Conservation (phyloP, 2,329 filamentous ascomycete genomes). For the Coniochaeta hoffmannii region DNA sequence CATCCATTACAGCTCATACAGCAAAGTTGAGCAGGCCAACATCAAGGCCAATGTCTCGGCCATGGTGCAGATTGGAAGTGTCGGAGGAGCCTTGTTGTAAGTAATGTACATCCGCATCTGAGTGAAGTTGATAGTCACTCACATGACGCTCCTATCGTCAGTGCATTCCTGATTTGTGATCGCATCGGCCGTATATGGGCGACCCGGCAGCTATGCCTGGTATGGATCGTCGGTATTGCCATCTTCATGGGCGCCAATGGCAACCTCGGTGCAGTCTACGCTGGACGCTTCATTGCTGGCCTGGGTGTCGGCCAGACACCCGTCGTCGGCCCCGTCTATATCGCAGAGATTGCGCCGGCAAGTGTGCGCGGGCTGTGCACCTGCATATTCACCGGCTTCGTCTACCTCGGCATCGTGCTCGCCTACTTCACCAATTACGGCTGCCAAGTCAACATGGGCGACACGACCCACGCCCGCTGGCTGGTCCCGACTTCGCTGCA, state of each 20-base stretch:
- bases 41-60: slow-evolving; percentile 70
- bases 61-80: slow-evolving; percentile 76
- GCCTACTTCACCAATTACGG: slow-evolving; percentile 72
- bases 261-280: slow-evolving; percentile 50
- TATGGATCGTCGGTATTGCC: slow-evolving; percentile 51
- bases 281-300: slow-evolving; percentile 59
- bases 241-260: slow-evolving; percentile 52
- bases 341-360: slow-evolving; percentile 64
- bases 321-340: slow-evolving; percentile 63
- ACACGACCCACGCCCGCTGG: slow-evolving; percentile 42
- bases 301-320: slow-evolving; percentile 60
- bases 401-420: slow-evolving; percentile 71
- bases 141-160: slow-evolving; percentile 15
- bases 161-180: slow-evolving; percentile 52
- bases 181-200: slow-evolving; percentile 57
- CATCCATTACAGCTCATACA: slow-evolving; percentile 50
- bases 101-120: slow-evolving; percentile 11
- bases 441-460: slow-evolving; percentile 39
- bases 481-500: slow-evolving; percentile 64
- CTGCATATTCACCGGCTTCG: slow-evolving; percentile 60
- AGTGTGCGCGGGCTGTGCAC: slow-evolving; percentile 67
- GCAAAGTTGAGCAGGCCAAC: slow-evolving; percentile 48
- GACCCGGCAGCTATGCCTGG: slow-evolving; percentile 46
- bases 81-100: slow-evolving; percentile 50
- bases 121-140: background rate